Percentiles rank a stretch among this genome's conserved stretches.
phyloP scores from a whole-genome alignment of 2,329 filamentous ascomycete species.

The Aspergillus quadricinctus region DNA sequence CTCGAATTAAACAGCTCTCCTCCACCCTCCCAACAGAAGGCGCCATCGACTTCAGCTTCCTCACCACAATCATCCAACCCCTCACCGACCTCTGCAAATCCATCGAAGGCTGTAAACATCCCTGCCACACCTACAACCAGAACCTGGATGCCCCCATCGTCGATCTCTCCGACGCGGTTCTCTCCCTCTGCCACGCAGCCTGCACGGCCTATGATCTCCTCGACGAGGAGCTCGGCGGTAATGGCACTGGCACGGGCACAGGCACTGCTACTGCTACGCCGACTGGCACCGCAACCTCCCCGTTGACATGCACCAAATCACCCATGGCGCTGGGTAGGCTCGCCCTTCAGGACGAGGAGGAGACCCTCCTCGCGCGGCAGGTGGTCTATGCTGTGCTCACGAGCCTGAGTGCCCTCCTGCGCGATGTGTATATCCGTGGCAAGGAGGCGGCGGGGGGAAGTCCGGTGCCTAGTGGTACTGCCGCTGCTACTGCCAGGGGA shows the following conservation, averaged over 20 bases:
- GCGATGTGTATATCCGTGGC: neutral
- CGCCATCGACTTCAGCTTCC: slow-evolving; percentile 1
- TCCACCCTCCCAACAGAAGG: neutral
- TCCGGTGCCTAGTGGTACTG: neutral
- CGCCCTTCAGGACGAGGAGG: slow-evolving; percentile 1
- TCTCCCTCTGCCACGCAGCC: slow-evolving; percentile 1
- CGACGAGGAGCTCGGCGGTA: neutral
- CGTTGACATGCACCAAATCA: slow-evolving; percentile 1
- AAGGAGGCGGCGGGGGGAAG: neutral
- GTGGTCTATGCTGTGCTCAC: neutral
- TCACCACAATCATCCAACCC: slow-evolving; percentile 1
- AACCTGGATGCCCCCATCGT: neutral
- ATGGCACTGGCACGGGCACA: neutral
- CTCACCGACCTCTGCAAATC: slow-evolving; percentile 1
- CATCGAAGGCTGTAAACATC: neutral
- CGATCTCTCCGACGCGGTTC: neutral
- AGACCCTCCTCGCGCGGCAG: slow-evolving; percentile 2
- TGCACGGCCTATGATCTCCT: neutral
- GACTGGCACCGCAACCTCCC: neutral
- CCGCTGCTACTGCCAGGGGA: too few species aligned
- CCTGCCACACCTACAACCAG: neutral
- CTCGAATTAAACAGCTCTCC: neutral
- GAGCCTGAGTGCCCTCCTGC: slow-evolving; percentile 1
- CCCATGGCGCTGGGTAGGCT: slow-evolving; percentile 1
- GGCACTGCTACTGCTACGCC: too few species aligned